Evolutionary conservation across 2,329 filamentous ascomycete species (phyloP), one percentile per base, ranked within the genome.

Genomic region (Hypomyces perniciosus): DNA sequence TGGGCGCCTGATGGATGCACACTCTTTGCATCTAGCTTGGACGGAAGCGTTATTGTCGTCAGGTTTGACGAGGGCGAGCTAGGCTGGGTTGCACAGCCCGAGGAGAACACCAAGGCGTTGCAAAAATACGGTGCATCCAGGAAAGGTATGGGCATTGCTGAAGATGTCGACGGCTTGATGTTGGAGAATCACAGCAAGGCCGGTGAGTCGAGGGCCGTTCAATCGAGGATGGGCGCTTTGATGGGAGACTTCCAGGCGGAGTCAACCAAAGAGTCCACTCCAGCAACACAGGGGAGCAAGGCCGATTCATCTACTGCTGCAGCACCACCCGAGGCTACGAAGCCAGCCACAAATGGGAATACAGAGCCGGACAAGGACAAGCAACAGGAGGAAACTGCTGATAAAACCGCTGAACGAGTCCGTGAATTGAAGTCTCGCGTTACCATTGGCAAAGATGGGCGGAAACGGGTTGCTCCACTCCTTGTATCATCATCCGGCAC

Each of bases 211-310:
- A 88, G 86, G 57, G 91, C 87, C 5, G 91, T 92, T 0, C 89
- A 99, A 69, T 93, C 90, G 2, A 83, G 92, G 57, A 99, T 99
- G 93, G 93, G 93, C 9, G 92, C 92, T n/a, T 72, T 99, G 35
- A 99, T 99, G 93, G 92, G 92, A 5, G 91, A 96, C 63, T 79
- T 80, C 13, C 77, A 78, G 2, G 68, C 78, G 4, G 75, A 77
- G 4, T 80, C 81, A 33, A 72, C 76, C 4, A 81, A 81, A 38
- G 72, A 75, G 46, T 66, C 70, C 7, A 67, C 71, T 4, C 67
- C 72, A 48, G 72, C 65, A n/a, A 72, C 65, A 67, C 88, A 77
- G 56, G 55, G 66, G 4, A 56, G 60, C 13, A 62, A 54, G 41
- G 41, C 52, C 3, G 52, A 54, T 10, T 48, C 52, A n/a, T 33